phyloP scores from a whole-genome alignment of 2,329 filamentous ascomycete species.

The Lanzia echinophila region DNA sequence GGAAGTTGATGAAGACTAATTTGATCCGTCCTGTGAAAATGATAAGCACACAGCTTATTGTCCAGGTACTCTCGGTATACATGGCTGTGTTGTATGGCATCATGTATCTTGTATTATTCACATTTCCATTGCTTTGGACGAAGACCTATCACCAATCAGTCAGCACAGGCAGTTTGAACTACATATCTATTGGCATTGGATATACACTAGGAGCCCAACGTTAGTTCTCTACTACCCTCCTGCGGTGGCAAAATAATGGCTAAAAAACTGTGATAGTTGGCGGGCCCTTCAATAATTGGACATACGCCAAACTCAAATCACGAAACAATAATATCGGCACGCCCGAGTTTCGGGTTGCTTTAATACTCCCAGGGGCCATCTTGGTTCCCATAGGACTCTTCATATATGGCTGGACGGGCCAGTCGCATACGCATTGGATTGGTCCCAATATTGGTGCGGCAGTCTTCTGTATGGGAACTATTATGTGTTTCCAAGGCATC shows the following conservation, averaged over 20 bases:
- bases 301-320: conserved; percentile 17
- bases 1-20: conserved; percentile 32
- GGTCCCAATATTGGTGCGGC: conserved; percentile 47
- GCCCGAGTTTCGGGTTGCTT: conserved; percentile 56
- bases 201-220: conserved; percentile 31
- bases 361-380: conserved; percentile 47
- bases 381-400: conserved; percentile 50
- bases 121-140: conserved; percentile 52
- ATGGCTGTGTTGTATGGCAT: conserved; percentile 45
- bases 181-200: conserved; percentile 43
- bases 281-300: conserved; percentile 40
- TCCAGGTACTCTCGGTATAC: conserved; percentile 45
- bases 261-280: conserved; percentile 35
- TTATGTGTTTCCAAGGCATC: conserved; percentile 23
- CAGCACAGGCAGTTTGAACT: conserved; percentile 49
- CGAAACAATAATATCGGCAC: conserved; percentile 17
- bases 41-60: conserved; percentile 44
- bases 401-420: conserved; percentile 50
- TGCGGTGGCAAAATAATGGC: conserved; percentile 38
- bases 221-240: conserved; percentile 31
- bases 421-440: conserved; percentile 45
- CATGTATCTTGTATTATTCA: conserved; percentile 49
- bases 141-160: conserved; percentile 46
- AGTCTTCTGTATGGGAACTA: conserved; percentile 42
- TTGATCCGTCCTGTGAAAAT: conserved; percentile 42